Evolutionary conservation across 108 stramenopile species (phyloP), one percentile per base, ranked within the genome.

Genomic region (Parmales sp.): DNA sequence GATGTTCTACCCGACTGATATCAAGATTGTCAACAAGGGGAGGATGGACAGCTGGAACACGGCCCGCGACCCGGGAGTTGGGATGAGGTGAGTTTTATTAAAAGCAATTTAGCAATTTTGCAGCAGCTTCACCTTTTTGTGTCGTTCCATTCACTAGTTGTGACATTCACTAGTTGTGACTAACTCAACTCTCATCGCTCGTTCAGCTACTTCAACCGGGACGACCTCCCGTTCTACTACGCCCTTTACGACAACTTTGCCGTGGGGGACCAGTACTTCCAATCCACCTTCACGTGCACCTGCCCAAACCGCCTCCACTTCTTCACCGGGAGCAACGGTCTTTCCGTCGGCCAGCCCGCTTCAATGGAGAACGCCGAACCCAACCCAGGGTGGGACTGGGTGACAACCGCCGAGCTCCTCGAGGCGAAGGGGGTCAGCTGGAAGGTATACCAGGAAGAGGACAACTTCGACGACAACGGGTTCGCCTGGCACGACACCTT

Each of bases 381-480:
- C 29, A 60, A 28, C 3, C 54, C 54, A 1, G 54, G 54, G 29
- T 60, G 29, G 6, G 54, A 60, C 31, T 60, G 54, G 54, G 54
- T 19, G 29, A 60, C 54, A 28, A 60, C 36, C 31, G 54, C 31
- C 4, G 54, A 60, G 54, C 13, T 20, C 5, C 31, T 60, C 5
- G 54, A 60, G n/a, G 20, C 29, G 54, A 34, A 28, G 13, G 54
- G 54, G 31, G 31, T 60, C 20, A 13, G 31, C 26, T 60, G 54
- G 54, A 11, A 34, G 26, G 31, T 34, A 5, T 60, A 28, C 28
- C 54, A 60, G 54, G 54, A 60, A 34, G 31, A 28, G 54, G 54
- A 60, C 28, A 60, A 60, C 54, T 60, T 60, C 31, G 54, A 60
- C 28, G 54, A 60, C 54, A 60, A 60, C 36, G 54, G 54, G 31